Evolutionary conservation across 2,329 filamentous ascomycete genomes (phyloP).

Genomic region (Aspergillus texensis): DNA sequence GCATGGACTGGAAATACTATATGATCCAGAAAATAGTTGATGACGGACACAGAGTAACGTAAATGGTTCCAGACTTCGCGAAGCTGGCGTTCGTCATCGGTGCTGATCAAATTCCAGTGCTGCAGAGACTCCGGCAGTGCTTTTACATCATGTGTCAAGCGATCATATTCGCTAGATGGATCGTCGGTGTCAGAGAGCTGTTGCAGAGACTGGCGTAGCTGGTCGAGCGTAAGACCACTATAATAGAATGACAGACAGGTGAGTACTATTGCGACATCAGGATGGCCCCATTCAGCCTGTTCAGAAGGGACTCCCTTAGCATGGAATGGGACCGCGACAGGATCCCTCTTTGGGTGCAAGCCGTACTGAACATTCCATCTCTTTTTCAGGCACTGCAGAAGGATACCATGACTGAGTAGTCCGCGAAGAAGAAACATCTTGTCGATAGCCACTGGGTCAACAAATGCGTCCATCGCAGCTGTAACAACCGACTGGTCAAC

Average conservation of each 20-base stretch:
- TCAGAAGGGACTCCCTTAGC: constrained; percentile 67
- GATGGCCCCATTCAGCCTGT: constrained; percentile 68
- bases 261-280: constrained; percentile 66
- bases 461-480: constrained; percentile 28
- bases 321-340: constrained; percentile 64
- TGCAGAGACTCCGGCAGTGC: constrained; percentile 50
- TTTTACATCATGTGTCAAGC: constrained; percentile 47
- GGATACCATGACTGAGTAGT: constrained; percentile 61
- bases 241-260: constrained; percentile 72
- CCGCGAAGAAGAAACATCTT: constrained; percentile 63
- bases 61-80: constrained; percentile 54
- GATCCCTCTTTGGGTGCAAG: constrained; percentile 52
- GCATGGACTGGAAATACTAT: constrained; percentile 68
- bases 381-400: constrained; percentile 63
- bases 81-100: constrained; percentile 59
- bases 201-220: constrained; percentile 55
- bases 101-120: constrained; percentile 61
- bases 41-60: constrained; percentile 51
- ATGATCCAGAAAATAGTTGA: constrained; percentile 65
- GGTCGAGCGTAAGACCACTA: constrained; percentile 52
- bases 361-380: constrained; percentile 70
- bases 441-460: constrained; percentile 31
- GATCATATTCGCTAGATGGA: constrained; percentile 58
- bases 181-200: constrained; percentile 59
- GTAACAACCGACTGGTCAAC: constrained; percentile 10